Percentiles rank a stretch among this genome's conserved stretches.
Conservation (phyloP, 2,329 filamentous ascomycete species). For the Mariannaea elegans region DNA sequence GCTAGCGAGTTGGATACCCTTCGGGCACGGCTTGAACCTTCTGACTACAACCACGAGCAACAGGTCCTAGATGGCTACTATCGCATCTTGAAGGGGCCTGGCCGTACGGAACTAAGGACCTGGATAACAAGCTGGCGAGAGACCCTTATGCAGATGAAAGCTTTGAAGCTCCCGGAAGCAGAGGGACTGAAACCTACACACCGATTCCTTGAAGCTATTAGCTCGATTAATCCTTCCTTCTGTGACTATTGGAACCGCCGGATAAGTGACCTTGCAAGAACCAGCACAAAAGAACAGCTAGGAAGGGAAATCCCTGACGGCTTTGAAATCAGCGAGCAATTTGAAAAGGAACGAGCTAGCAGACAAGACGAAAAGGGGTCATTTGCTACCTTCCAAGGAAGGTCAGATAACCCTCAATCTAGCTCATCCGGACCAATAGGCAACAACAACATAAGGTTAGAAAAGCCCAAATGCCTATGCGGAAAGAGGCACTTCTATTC, state of each 20-base stretch:
- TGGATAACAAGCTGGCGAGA: conserved; percentile 1
- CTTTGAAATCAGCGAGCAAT: conserved; percentile 4
- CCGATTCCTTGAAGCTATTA: conserved; percentile 1
- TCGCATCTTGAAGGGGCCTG: background rate
- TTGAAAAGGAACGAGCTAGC: background rate
- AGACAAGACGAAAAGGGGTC: background rate
- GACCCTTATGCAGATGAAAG: background rate
- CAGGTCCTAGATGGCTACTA: background rate
- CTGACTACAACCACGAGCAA: background rate
- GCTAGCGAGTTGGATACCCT: background rate
- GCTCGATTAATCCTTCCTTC: background rate
- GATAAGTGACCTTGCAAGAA: background rate
- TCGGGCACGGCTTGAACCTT: background rate
- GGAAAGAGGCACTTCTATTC: conserved; percentile 1
- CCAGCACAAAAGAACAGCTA: background rate
- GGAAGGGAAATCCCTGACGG: background rate
- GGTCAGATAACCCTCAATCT: too few species aligned
- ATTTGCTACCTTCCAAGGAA: conserved; percentile 1
- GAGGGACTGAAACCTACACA: background rate
- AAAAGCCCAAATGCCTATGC: background rate
- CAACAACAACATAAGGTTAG: too few species aligned
- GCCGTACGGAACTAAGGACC: background rate
- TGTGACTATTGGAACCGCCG: conserved; percentile 2
- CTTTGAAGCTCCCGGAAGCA: background rate
- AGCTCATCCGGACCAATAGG: too few species aligned